Evolutionary conservation across 495 filamentous ascomycete genomes (phyloP), one percentile per base, ranked within the genome.

Genomic region (Halenospora varia): DNA sequence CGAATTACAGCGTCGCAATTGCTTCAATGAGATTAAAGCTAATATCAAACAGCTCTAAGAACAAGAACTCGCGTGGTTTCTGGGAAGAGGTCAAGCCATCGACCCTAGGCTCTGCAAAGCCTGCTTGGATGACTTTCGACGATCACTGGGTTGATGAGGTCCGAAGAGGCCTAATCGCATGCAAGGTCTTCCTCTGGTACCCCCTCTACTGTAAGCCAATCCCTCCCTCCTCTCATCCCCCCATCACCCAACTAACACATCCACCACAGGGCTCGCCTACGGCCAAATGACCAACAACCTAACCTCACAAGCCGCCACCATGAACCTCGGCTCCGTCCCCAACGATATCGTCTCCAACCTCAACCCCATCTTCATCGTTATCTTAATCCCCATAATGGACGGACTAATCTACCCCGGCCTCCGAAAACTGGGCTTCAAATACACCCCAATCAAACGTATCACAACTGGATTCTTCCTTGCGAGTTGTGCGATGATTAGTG

Each of bases 301-400:
- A 13, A 83, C 80, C 35, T 87, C 84, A 9, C 87, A 89, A 68
- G 88, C 88, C 1, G 82, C 82, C 2, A 84, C 81, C 8, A 87
- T 92, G 86, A 59, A 72, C 6, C 77, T 89, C 15, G 76, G 78
- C 46, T 84, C 86, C 10, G 80, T 89, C 0, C 89, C 89, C 48
- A 90, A 92, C 70, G 89, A 93, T 63, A 78, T 92, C 25, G 75
- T 92, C 63, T 80, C 80, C 63, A 93, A 92, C 68, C 78, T 93
- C 25, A 85, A 92, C 67, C 88, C 89, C 10, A 71, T 92, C 53
- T 75, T 85, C 3, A 72, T 92, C 42, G 78, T 92, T 65, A 86
- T 94, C 69, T 79, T 91, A 59, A 90, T 92, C 55, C 89, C 89
- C 8, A 77, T 92, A 52, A 75, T 81, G 59, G 89, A 94, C 63